These are phyloP conservation scores for Cordyceps fumosorosea DNA, from an alignment of 2,329 filamentous ascomycete species.

Conservation along the genomic window DNA sequence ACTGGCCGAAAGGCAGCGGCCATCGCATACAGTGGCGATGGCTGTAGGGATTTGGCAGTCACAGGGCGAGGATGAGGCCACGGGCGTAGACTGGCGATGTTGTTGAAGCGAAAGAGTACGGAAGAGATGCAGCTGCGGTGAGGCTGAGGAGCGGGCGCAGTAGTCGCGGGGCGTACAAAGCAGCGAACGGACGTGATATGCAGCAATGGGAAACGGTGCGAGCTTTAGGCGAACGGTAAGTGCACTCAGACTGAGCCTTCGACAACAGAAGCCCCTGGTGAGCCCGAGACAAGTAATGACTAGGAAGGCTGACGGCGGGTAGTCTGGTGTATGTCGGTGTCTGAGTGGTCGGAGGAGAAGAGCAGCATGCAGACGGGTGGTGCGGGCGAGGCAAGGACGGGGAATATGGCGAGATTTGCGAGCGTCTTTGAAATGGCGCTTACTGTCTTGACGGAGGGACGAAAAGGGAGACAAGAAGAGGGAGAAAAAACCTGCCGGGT, in stretches of 20 bases:
- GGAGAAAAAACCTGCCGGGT: background rate
- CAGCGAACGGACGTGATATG: constrained; percentile 4
- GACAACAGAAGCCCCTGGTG: background rate
- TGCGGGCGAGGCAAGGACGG: constrained; percentile 1
- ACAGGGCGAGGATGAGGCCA: background rate
- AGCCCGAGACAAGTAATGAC: constrained; percentile 5
- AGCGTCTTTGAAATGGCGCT: constrained; percentile 20
- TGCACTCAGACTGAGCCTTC: background rate
- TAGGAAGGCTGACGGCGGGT: background rate
- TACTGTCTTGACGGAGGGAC: constrained; percentile 15
- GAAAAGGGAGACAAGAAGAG: constrained; percentile 6
- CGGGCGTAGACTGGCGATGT: background rate
- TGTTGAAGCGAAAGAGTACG: background rate
- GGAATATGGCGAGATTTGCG: background rate
- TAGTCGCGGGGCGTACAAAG: background rate
- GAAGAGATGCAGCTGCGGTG: background rate
- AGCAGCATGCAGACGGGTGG: constrained; percentile 8
- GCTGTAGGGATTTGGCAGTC: background rate
- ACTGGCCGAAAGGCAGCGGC: constrained; percentile 43
- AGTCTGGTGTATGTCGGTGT: constrained; percentile 1
- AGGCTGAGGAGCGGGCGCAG: constrained; percentile 2
- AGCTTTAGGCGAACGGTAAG: background rate
- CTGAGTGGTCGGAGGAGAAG: background rate
- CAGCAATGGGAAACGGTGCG: background rate
- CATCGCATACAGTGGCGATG: constrained; percentile 26